Base-by-base conservation (phyloP, 225 moss, liverwort and hornwort species). In the Sphagnum tenellum region DNA sequence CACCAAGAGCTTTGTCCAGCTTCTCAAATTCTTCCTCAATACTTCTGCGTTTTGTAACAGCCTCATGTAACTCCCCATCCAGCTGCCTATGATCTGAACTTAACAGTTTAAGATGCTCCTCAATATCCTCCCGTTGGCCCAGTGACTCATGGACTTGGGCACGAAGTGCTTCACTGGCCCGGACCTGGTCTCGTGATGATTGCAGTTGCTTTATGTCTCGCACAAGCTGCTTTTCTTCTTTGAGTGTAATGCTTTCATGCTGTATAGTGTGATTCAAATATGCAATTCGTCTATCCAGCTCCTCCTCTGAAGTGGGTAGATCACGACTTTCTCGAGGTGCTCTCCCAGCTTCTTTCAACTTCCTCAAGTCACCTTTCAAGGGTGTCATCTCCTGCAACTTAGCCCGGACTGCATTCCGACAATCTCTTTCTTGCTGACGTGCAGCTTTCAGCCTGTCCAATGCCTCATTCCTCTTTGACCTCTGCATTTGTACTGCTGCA, bases 211-310 rank as follows among this genome's bases (percentile, higher is more conserved):
- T 93, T 48, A 93, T 93, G 2, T 93, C 93, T 45, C 93, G 79
- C 67, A 93, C 62, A 62, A 89, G 51, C 72, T 77, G 82, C 72
- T 88, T 93, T 71, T 93, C 93, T 70, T 89, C 89, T 70, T 82
- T 83, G 51, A 93, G 55, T 2, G 88, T 72, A 48, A 89, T 89
- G 66, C 89, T 93, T 69, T 93, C 93, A 73, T 93, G 93, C 65
- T 89, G 86, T 9, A 93, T 93, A 12, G 80, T 80, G 76, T 83
- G 86, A 68, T 93, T 88, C 57, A 84, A 62, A 7, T 86, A 75
- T 2, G 74, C 80, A 64, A 93, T 88, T 66, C 66, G 76, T 3
- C 80, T 53, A 60, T 93, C 74, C 46, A 93, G 73, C 8, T 93
- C 88, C 58, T 77, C 76, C 52, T 93, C 89, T 0, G 81, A 84